Base-by-base conservation (phyloP, 2,329 filamentous ascomycete species). In the Tolypocladium ovalisporum region DNA sequence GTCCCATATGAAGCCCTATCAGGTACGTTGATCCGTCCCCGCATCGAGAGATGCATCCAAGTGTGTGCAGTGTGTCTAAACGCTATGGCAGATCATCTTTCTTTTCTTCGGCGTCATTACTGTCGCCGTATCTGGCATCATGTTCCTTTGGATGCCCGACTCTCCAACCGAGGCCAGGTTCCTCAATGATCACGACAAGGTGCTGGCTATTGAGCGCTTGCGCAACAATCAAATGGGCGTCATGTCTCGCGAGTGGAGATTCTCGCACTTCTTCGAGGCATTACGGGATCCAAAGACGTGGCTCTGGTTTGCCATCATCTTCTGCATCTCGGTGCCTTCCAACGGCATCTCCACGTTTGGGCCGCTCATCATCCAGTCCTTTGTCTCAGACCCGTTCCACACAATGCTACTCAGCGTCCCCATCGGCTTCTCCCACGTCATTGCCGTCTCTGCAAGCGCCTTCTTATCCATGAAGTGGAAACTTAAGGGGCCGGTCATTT, bases 361-460 rank as follows among this genome's bases (percentile, higher is more conserved):
- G 0, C 80, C 79, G 1, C 69, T 85, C 42, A 85, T 86, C 62
- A 77, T 86, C 56, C 71, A 81, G 53, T 76, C 77, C 0, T 85
- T 86, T 57, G 82, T 82, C 1, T 84, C 81, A 54, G 73, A 76
- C 35, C 74, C 76, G 7, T 82, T 84, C 56, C 70, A 76, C 19
- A 82, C 82, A 0, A 83, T 84, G 54, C 68, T 84, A 0, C 81
- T 84, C 70, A 84, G 84, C 59, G 82, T 85, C 52, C 81, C 80
- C 0, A 81, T 85, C 54, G 82, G 83, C 1, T 72, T 78, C 0
- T 81, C 83, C 0, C 83, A 86, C 61, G 75, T 86, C 27, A 70
- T 85, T 22, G 77, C 79, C 0, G 86, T 82, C 0, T 74, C 84
- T 49, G 77, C 76, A 5, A 80, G 81, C 17, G 81, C 82, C 1